Percentiles rank a stretch among this genome's conserved stretches.
Conservation (phyloP, 495 filamentous ascomycete species). For the Talaromyces borbonicus region DNA sequence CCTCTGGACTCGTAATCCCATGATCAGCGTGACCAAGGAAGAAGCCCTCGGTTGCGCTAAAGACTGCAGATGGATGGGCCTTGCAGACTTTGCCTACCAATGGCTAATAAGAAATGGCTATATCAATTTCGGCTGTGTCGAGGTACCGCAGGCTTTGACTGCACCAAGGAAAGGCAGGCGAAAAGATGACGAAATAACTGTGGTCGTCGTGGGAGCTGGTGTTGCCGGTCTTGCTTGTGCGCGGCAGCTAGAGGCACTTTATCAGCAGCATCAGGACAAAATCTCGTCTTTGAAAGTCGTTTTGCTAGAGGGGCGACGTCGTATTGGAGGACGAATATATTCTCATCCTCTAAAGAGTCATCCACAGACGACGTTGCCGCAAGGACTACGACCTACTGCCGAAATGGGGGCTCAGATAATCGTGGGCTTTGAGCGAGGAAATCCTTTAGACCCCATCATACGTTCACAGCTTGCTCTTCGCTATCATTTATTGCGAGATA, state of each 20-base stretch:
- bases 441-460: constrained; percentile 83
- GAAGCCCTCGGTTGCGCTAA: constrained; percentile 90
- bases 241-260: constrained; percentile 77
- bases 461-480: constrained; percentile 82
- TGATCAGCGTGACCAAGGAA: constrained; percentile 74
- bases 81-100: constrained; percentile 81
- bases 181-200: constrained; percentile 45
- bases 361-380: constrained; percentile 32
- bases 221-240: constrained; percentile 90
- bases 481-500: constrained; percentile 74
- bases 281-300: constrained; percentile 64
- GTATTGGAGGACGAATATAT: constrained; percentile 91
- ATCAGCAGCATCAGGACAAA: constrained; percentile 60
- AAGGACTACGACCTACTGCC: constrained; percentile 59
- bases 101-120: constrained; percentile 88
- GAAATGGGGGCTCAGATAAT: constrained; percentile 98
- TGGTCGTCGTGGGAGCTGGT: constrained; percentile 89
- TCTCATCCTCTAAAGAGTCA: constrained; percentile 72
- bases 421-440: constrained; percentile 90
- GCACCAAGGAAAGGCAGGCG: constrained; percentile 35
- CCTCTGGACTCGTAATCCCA: constrained; percentile 83
- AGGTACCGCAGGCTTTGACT: constrained; percentile 38
- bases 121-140: constrained; percentile 93
- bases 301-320: constrained; percentile 75
- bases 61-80: constrained; percentile 81